Evolutionary conservation across 441 rosid genomes (phyloP), one percentile per base, ranked within the genome.

Genomic region (Omphalea diandra): DNA sequence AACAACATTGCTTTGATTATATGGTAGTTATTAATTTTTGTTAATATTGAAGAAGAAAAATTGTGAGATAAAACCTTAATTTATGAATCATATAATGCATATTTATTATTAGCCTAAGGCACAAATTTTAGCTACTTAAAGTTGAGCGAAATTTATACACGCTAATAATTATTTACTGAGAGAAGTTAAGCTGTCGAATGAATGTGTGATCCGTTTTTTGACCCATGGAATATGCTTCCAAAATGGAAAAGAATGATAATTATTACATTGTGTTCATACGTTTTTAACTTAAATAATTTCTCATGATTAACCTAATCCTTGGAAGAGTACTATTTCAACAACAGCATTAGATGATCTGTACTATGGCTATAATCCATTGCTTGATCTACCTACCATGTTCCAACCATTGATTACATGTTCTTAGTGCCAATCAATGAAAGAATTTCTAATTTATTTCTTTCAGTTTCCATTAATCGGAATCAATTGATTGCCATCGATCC

Each of bases 281-380:
- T 20, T 65, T 33, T 54, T 38, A 12, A 24, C 38, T 54, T 46
- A 71, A 78, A n/a, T 74, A 49, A 74, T 71, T 67, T 54, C 44
- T 61, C 62, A 49, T 67, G 27, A 65, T 77, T 69, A 69, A 38
- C 18, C 24, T 53, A 69, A 59, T 62, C 63, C 54, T 68, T 55
- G 15, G 49, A 36, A 65, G 2, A 50, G 5, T 35, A 38, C 50
- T 67, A 20, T 41, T 68, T 40, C 53, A 56, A 63, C 71, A 56
- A 27, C 54, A 55, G n/a, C n/a, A n/a, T n/a, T n/a, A n/a, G n/a
- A 54, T 41, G 26, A 17, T 40, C 22, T 55, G 26, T 17, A 43
- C 24, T 6, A 24, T 7, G 47, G 2, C 43, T 18, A 33, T 0
- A 46, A 46, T 60, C 56, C 11, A n/a, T 47, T 65, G 57, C 26